These are phyloP conservation scores for Amylostereum areolatum DNA, from an alignment of 1,284 basidiomycete genomes.

Conservation along the genomic window DNA sequence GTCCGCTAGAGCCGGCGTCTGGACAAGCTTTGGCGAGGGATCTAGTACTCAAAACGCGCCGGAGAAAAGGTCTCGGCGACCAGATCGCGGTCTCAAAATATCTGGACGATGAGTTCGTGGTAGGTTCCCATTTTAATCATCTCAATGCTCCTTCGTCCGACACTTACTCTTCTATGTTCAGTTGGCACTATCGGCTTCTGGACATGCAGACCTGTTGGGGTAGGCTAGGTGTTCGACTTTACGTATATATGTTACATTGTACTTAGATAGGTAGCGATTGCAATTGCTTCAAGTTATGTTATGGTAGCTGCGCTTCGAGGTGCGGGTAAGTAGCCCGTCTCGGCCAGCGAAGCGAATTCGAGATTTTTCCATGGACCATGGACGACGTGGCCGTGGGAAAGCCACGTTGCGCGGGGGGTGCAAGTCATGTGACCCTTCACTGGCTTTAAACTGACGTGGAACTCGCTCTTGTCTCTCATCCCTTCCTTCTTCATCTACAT, in stretches of 20 bases:
- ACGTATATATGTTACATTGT: constrained; percentile 10
- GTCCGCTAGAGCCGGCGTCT: constrained; percentile 95
- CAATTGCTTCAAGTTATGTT: too few relatives aligned
- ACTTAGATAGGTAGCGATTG: too few relatives aligned
- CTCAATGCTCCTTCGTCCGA: constrained; percentile 9
- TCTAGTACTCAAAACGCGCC: constrained; percentile 91
- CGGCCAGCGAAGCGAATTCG: too few relatives aligned
- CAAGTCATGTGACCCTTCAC: constrained; percentile 13
- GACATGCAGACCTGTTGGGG: constrained; percentile 83
- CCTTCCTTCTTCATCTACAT: constrained; percentile 18
- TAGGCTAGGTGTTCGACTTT: constrained; percentile 23
- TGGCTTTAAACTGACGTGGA: constrained; percentile 11
- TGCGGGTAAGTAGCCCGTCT: too few relatives aligned
- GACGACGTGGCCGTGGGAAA: neutral
- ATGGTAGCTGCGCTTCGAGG: too few relatives aligned
- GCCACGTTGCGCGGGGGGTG: constrained; percentile 3
- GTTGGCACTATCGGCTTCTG: constrained; percentile 86
- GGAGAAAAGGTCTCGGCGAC: constrained; percentile 92
- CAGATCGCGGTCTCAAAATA: constrained; percentile 94
- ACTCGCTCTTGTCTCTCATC: constrained; percentile 13
- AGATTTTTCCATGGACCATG: constrained; percentile 4
- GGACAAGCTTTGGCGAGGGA: constrained; percentile 90
- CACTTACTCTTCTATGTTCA: constrained; percentile 21
- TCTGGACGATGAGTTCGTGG: constrained; percentile 90
- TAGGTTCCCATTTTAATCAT: constrained; percentile 33